Base-by-base conservation (phyloP, 148 eudicot species). In the Persicaria maculosa region DNA sequence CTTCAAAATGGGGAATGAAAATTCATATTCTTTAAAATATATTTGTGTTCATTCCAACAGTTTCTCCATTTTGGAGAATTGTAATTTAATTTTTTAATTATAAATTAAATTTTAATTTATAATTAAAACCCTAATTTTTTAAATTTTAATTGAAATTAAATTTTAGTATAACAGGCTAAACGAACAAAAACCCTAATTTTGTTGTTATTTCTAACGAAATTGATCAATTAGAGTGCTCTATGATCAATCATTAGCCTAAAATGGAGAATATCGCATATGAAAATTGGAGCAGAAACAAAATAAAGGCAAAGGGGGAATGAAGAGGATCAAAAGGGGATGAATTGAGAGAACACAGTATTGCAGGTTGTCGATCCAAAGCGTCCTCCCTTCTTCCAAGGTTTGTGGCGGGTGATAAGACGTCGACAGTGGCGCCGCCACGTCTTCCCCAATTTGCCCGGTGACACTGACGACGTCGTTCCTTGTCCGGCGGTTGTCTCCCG, bases 361-460 rank as follows among this genome's bases (percentile, higher is more conserved):
- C 79, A 94, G 88, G 81, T 94, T 96, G 40, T 97, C 98, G 74
- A 94, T 94, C 98, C 98, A 94, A 5, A 94, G 90, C 50, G 98
- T 94, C 3, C 98, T 88, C 0, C 90, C 96, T 84, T 91, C 98
- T 83, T 91, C 97, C 14, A 88, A 89, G 19, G 97, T 88, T 75
- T 84, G 87, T 1, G 74, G 98, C 59, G 74, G 98, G 88, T 91
- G 97, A 77, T 74, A 74, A 17, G 76, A 61, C 45, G 71, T 61
- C n/a, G 77, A 91, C 90, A 65, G 91, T 31, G 89, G 55, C 43
- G 69, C 69, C 50, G 50, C 50, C 69, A 40, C 40, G 5, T 64
- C 69, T 64, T 11, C 46, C 69, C 68, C 45, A 40, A 64, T 64
- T 64, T 46, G 69, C 17, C 69, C 0, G 19, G 46, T 64, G 40